Evolutionary conservation across 2,329 filamentous ascomycete species (phyloP).

Genomic region (Aspergillus versicolor): DNA sequence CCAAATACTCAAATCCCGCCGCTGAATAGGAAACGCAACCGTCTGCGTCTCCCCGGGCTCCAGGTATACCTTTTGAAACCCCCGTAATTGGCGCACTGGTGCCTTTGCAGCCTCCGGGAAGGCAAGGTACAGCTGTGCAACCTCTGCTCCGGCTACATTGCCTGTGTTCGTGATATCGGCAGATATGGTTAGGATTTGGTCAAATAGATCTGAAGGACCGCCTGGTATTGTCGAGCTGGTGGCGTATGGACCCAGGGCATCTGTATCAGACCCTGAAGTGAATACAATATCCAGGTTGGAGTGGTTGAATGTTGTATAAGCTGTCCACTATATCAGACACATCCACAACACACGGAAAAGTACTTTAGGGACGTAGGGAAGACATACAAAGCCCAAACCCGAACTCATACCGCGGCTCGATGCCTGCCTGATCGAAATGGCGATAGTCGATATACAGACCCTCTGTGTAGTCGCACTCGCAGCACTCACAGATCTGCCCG

Average conservation of each 20-base stretch:
- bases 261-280: not conserved
- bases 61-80: conserved; percentile 53
- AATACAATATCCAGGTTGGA: not conserved
- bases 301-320: not conserved
- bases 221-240: conserved; percentile 22
- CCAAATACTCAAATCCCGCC: conserved; percentile 39
- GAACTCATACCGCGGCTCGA: not conserved
- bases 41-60: conserved; percentile 38
- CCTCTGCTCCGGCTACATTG: conserved; percentile 45
- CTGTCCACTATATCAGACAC: not conserved
- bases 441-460: not conserved
- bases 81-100: conserved; percentile 44
- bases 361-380: no score
- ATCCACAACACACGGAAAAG: not conserved
- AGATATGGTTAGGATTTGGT: conserved; percentile 48
- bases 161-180: conserved; percentile 54
- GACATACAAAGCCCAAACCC: not conserved
- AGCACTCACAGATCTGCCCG: conserved; percentile 37
- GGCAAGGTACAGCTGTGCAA: conserved; percentile 58
- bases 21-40: conserved; percentile 47
- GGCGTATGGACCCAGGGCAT: not conserved
- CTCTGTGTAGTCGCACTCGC: not conserved
- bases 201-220: conserved; percentile 57
- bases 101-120: conserved; percentile 35
- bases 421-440: not conserved